Evolutionary conservation across 495 filamentous ascomycete species (phyloP).

Genomic region (Trichoderma gamsii): DNA sequence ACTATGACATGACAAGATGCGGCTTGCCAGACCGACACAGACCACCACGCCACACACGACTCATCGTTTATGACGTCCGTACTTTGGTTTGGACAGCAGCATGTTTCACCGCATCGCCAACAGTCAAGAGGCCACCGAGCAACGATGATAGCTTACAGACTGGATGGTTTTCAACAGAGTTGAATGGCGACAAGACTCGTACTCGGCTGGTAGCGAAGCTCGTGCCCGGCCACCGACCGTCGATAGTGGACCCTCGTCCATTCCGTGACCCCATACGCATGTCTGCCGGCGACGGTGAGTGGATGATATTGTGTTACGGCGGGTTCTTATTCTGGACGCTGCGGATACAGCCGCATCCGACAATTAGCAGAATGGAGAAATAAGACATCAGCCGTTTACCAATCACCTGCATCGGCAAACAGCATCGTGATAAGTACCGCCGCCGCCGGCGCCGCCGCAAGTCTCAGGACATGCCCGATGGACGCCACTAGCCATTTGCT

Average conservation of each 20-base stretch:
- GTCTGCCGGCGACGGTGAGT: not conserved
- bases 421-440: not conserved
- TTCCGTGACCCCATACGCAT: not conserved
- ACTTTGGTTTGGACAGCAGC: not conserved
- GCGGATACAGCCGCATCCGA: slow-evolving; percentile 3
- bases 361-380: not conserved
- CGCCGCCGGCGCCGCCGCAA: not conserved
- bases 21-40: not conserved
- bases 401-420: not conserved
- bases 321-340: not conserved
- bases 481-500: not conserved
- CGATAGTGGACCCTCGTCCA: not conserved
- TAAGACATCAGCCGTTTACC: not conserved
- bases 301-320: not conserved
- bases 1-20: not conserved
- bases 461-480: not conserved
- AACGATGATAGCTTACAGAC: not conserved
- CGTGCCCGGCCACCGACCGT: not conserved
- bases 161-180: not conserved
- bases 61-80: not conserved
- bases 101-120: not conserved
- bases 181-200: not conserved
- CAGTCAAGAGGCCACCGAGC: not conserved
- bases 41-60: not conserved
- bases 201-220: not conserved